Base-by-base conservation (phyloP, 345 rosid genomes). In the Aquilaria sinensis region DNA sequence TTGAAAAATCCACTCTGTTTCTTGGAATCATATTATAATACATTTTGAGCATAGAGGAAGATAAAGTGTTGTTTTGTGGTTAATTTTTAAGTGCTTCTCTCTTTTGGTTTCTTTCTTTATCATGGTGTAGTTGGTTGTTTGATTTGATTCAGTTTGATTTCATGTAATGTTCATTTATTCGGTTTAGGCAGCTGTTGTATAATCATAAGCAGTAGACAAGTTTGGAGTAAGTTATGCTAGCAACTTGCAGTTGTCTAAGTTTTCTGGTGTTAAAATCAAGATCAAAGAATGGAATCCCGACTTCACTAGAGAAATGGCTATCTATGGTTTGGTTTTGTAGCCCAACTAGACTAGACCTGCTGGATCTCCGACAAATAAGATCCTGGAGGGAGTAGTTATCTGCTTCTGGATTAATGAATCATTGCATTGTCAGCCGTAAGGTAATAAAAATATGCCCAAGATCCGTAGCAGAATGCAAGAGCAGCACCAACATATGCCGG, bases 211-310 rank as follows among this genome's bases (percentile, higher is more conserved):
- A 34, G 48, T 34, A 29, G 41, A 52, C 56, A 41, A 11, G n/a
- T 23, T 51, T 48, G 51, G 53, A 29, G 53, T 12, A 11, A 32
- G 57, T 10, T 45, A 30, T 12, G 52, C 63, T 37, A 31, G n/a
- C 31, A n/a, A 33, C 51, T 61, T 61, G 47, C 65, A 49, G 55
- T 63, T 70, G 23, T 23, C 23, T 23, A 23, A 23, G 23, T 23
- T 23, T 23, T 23, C 23, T 23, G 23, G 23, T 23, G 23, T 23
- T 23, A 23, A 23, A 23, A 23, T 23, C 23, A 0, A 23, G 23
- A 23, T 23, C 23, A 23, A 23, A 23, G 23, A 23, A 23, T 23
- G 23, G 23, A 23, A 23, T 0, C 23, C 23, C 23, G 23, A 23
- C 23, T 23, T 23, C 23, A 23, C 23, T 23, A 23, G 23, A 23